Conservation (phyloP, 768 basidiomycete genomes). For the Royoungia palumana region DNA sequence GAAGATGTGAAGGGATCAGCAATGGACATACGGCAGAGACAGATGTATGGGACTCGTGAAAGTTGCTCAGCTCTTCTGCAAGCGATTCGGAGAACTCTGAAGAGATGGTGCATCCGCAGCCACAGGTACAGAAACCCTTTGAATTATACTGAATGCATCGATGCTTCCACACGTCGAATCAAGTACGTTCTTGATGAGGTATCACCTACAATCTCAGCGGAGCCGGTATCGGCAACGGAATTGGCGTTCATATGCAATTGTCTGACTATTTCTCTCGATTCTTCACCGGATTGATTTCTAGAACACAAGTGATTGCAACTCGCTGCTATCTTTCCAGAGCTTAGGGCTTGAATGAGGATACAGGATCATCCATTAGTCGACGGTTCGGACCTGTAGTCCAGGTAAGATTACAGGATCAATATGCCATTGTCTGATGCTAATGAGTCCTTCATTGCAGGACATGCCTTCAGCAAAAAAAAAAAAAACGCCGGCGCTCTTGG, state of each 20-base stretch:
- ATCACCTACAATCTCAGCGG: constrained; percentile 5
- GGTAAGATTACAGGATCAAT: too few relatives aligned
- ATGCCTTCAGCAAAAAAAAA: too few relatives aligned
- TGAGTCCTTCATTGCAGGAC: too few relatives aligned
- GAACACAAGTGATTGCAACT: constrained; percentile 3
- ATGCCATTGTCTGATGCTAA: too few relatives aligned
- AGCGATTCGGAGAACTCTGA: too few relatives aligned
- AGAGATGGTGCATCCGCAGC: constrained; percentile 7
- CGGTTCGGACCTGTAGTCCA: too few relatives aligned
- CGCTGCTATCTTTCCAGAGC: too few relatives aligned
- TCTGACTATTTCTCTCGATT: not conserved
- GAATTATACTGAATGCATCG: constrained; percentile 8
- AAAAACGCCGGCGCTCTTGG: too few relatives aligned
- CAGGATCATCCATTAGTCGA: too few relatives aligned
- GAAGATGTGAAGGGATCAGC: not conserved
- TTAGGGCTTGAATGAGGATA: too few relatives aligned
- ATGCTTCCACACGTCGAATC: constrained; percentile 5
- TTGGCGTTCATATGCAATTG: not conserved
- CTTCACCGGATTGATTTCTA: constrained; percentile 15
- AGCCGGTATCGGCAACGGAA: constrained; percentile 21
- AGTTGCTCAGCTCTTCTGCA: too few relatives aligned
- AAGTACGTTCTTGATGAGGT: not conserved
- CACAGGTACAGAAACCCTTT: constrained; percentile 31
- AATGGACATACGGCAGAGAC: not conserved
- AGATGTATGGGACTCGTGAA: not conserved